Evolutionary conservation across 2,329 filamentous ascomycete genomes (phyloP), one percentile per base, ranked within the genome.

Genomic region (Trichoderma afroharzianum): DNA sequence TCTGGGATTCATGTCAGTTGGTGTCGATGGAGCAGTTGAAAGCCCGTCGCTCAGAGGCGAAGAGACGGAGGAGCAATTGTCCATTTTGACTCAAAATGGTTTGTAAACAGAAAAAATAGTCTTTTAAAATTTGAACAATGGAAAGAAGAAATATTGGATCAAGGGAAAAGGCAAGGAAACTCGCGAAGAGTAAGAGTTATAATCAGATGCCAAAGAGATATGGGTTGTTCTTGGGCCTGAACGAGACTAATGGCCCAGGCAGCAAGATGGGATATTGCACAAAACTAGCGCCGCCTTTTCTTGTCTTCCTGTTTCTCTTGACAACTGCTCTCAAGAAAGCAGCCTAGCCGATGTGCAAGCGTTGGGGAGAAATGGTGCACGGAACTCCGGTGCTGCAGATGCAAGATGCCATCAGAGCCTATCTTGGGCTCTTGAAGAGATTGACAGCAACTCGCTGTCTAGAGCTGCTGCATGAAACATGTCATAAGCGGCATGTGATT

Each of bases 1-100:
- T 74, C 79, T 81, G 63, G 57, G 47, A 26, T 68, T 53, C 63
- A 72, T 72, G 73, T 81, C 74, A 81, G 78, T 73, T 33, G 32
- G 33, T 62, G 73, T 68, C 21, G 66, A 63, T 14, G 50, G 71
- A 21, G 66, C 57, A 21, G 55, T 62, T 63, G 57, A 59, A 6
- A 50, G 36, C 68, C 64, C 68, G 33, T 64, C 68, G 36, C 47
- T 21, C 2, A 53, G 28, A 33, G 30, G 30, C 39, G 67, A 36
- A 36, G 67, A 55, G 21, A 26, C 24, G 28, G 50, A 47, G 11
- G 33, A 63, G 39, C 50, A 6, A 14, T 3, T 14, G 5, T 9
- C 28, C 66, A 61, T 68, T 6, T 47, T 43, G 36, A 43, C 15
- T 11, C 30, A 43, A 30, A 21, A 57, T 4, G 50, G 11, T 11